These are phyloP conservation scores for Suhomyces choctaworum DNA, from an alignment of 1,139 yeast genomes.

Conservation along the genomic window DNA sequence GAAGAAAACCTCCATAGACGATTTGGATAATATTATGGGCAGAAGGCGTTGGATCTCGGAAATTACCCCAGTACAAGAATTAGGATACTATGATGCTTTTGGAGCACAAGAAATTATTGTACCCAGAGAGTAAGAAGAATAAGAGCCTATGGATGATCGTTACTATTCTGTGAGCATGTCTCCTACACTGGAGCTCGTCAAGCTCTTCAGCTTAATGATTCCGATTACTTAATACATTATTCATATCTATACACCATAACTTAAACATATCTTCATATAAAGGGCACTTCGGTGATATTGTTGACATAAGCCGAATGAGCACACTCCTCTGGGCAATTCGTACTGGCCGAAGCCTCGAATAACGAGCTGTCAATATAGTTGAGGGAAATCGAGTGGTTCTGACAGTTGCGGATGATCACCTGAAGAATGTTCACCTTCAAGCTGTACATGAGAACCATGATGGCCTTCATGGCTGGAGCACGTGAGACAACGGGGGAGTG, in stretches of 20 bases:
- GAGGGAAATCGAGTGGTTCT: slow-evolving; percentile 35
- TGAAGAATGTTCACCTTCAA: slow-evolving; percentile 42
- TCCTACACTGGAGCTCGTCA: too few species aligned
- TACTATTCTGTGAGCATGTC: too few species aligned
- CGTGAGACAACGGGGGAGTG: background rate
- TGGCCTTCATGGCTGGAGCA: slow-evolving; percentile 29
- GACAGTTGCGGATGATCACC: slow-evolving; percentile 36
- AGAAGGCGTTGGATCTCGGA: slow-evolving; percentile 35
- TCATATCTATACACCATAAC: too few species aligned
- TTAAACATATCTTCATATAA: slow-evolving; percentile 9
- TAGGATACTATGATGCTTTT: slow-evolving; percentile 32
- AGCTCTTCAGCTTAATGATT: too few species aligned
- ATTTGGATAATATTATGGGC: slow-evolving; percentile 42
- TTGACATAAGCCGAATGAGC: slow-evolving; percentile 20
- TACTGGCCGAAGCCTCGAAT: slow-evolving; percentile 34
- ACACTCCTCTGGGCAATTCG: slow-evolving; percentile 24
- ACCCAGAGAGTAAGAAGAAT: too few species aligned
- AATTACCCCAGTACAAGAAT: slow-evolving; percentile 24
- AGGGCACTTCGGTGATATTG: slow-evolving; percentile 35
- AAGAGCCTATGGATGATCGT: too few species aligned
- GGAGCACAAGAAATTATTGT: slow-evolving; percentile 16
- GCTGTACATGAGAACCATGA: slow-evolving; percentile 36
- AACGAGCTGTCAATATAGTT: slow-evolving; percentile 39
- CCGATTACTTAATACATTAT: too few species aligned
- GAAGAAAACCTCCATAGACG: slow-evolving; percentile 32